Base-by-base conservation (phyloP, 768 basidiomycete genomes). In the Rhizopogon salebrosus region DNA sequence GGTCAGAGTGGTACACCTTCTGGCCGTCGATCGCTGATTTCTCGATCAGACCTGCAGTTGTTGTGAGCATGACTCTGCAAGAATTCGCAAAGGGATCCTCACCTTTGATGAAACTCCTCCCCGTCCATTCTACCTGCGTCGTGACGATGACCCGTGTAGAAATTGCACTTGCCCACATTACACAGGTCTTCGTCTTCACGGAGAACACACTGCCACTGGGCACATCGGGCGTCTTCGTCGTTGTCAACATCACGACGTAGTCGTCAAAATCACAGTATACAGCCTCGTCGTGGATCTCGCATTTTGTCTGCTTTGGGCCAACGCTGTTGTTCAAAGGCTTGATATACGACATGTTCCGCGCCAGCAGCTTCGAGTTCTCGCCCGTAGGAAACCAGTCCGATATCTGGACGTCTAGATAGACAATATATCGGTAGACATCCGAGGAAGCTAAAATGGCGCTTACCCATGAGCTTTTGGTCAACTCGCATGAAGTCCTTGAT, bases 31-130 rank as follows among this genome's bases (percentile, higher is more conserved):
- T 84, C 10, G 83, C 87, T 2, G 90, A 92, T 57, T 80, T 84
- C 65, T 98, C 95, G 57, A 98, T 98, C 59, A 99, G 90, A 51
- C 92, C 95, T 95, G 61, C 5, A 26, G 53, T 31, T 51, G 24
- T 49, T 53, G 39, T 59, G 18, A 9, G 45, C 26, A 13, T 26
- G 39, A 37, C 31, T 9, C 13, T 54, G 40, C 29, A 53, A 18
- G 8, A 27, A 1, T 3, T 18, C n/a, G n/a, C n/a, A 6, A 16
- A 4, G 9, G 26, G 31, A 36, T 10, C 55, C 74, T 58, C 53
- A 93, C 94, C 88, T 71, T 91, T 95, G 69, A 99, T 94, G 71
- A 98, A 98, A 71, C 92, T 95, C 60, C 93, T 80, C 40, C 95
- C 95, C 0, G 91, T 92, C 94, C 95, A 99, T 55, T 98, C 95